Percentiles rank a stretch among this genome's conserved stretches.
Evolutionary conservation across 192 early-diverging fungal genomes (phyloP).

Genomic region (Diversispora eburnea): DNA sequence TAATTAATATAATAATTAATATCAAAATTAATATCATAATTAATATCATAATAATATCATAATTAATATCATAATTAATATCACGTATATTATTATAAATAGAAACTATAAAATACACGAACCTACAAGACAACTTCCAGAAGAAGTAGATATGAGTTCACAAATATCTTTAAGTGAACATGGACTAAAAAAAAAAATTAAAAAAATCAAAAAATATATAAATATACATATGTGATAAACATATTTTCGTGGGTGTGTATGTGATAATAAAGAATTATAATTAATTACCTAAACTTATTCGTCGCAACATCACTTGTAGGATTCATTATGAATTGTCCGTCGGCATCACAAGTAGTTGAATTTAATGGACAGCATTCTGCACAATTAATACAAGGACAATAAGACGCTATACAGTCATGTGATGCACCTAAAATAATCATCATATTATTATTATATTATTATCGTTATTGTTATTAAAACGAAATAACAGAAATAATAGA

Average conservation of each 20-base stretch:
- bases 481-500: no score
- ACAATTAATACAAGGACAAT: slow-evolving; percentile 52
- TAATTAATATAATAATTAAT: not conserved
- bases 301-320: slow-evolving; percentile 62
- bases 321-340: slow-evolving; percentile 69
- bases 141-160: slow-evolving; percentile 17
- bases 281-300: slow-evolving; percentile 67
- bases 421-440: slow-evolving; percentile 60
- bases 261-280: slow-evolving; percentile 32
- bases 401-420: slow-evolving; percentile 76
- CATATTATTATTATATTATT: not conserved
- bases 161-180: slow-evolving; percentile 40
- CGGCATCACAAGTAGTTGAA: slow-evolving; percentile 60
- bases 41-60: not conserved
- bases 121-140: slow-evolving; percentile 38
- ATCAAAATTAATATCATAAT: not conserved
- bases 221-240: not conserved
- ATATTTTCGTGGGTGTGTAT: slow-evolving; percentile 35
- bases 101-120: not conserved
- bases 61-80: slow-evolving; percentile 9
- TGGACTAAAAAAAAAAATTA: slow-evolving; percentile 27
- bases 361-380: slow-evolving; percentile 69
- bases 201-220: not conserved
- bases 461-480: slow-evolving; percentile 14
- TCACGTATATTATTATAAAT: no score